Base-by-base conservation (phyloP, 2,329 filamentous ascomycete genomes). In the Boeremia lycopersici region DNA sequence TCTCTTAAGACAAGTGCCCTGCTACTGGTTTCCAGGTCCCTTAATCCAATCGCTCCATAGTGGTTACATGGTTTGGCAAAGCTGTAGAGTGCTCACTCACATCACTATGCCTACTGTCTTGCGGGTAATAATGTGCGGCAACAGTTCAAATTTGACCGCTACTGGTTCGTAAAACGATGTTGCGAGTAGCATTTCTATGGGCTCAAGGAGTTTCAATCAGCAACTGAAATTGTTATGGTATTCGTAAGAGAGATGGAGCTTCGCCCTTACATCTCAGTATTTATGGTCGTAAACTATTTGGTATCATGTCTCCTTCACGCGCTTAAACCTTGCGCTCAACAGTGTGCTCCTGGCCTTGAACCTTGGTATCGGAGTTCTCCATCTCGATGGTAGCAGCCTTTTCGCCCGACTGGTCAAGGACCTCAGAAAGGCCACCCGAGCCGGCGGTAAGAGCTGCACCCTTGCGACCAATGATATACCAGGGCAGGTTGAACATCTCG, bases 401-500 rank as follows among this genome's bases (percentile, higher is more conserved):
- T 57, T 73, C 72, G n/a, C 70, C 71, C 3, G 57, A 65, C 4
- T 50, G 53, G 48, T 74, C 72, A 47, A 74, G 34, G 2, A 72
- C 60, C 48, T 74, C 72, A 1, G 70, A 67, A 54, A 74, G 57
- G 4, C 65, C 71, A 6, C 72, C 72, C 8, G 41, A 61, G 15
- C 72, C 72, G 38, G 52, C 61, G 0, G 72, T 74, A 49, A 75
- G 65, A 54, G 67, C 43, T 1, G 69, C 69, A 17, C 72, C 73
- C 63, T 74, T 74, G 52, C 73, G 64, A 13, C 90, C 89, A 61
- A 93, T 91, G 72, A 84, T 82, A 72, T 89, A 86, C 89, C 89
- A 93, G 0, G 86, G 87, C 43, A 91, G 78, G 45, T 82, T 83
- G 67, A 92, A 92, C 59, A 92, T 78, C 25, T 81, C 78, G 67